Evolutionary conservation across 1,139 yeast species (phyloP), one percentile per base, ranked within the genome.

Genomic region (Pichia sp.): DNA sequence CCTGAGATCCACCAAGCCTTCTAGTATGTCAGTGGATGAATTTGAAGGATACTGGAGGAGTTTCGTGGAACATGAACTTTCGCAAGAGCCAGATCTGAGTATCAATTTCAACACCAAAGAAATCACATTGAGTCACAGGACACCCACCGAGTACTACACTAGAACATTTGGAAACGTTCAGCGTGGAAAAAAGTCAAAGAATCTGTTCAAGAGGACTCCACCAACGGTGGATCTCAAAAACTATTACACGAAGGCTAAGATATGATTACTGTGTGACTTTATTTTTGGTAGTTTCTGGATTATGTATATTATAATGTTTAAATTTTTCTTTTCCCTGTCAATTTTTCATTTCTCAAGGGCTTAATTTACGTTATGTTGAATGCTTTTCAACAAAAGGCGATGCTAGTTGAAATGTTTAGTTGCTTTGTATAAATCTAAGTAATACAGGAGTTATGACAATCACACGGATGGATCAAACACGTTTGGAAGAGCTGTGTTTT

Each of bases 1-100:
- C 51, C 75, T 87, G 59, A 74, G 79, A 55, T 76, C 80, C 10
- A 73, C 81, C 78, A 75, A 82, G 69, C 79, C 83, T 2, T 50
- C 52, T 6, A 57, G 54, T 36, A 60, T 63, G 55, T 43, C 57
- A 1, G 55, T 59, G 51, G 85, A 82, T 48, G 95, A 89, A 61
- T 92, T 90, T 71, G 85, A 87, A 61, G 89, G 85, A 56, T 76
- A 90, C 59, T 92, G 97, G 97, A 67, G 69, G 34, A 87, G 84
- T 62, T 76, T 92, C 62, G 81, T 82, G 62, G 76, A 79, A 56
- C 38, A 54, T 29, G 67, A 65, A 41, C 53, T 60, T n/a, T 16
- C 53, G 6, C 52, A 56, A 10, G 89, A 87, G 71, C 85, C 88
- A 48, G 95, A 88, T 66, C 80, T 87, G 69, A 83, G 51, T 31